These are phyloP conservation scores for Talaromyces sp. DNA, from an alignment of 2,329 filamentous ascomycete genomes.

Conservation along the genomic window DNA sequence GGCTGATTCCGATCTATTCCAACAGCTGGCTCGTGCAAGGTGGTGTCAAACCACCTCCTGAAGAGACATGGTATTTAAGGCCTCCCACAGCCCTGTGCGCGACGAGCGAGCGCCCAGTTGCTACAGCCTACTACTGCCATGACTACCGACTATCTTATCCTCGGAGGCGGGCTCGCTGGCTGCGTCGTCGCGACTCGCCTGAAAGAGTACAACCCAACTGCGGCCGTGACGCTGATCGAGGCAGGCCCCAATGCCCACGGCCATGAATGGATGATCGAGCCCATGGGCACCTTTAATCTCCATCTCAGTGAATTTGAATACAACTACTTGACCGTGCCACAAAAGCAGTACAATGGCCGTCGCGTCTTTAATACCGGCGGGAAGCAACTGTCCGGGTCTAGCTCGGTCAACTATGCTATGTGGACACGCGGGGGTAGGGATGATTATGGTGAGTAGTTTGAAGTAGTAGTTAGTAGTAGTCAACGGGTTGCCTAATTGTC, in stretches of 20 bases:
- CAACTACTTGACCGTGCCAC: constrained; percentile 2
- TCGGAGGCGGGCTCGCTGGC: neutral
- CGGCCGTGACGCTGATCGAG: neutral
- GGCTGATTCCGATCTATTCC: no score
- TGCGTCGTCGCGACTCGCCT: neutral
- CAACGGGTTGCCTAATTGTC: neutral
- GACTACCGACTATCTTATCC: constrained; percentile 8
- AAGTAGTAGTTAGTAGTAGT: no score
- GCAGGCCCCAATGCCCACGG: neutral
- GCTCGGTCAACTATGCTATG: neutral
- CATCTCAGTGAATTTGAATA: constrained; percentile 2
- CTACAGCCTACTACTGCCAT: constrained; percentile 11
- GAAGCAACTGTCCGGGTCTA: constrained; percentile 1
- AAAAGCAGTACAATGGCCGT: constrained; percentile 1
- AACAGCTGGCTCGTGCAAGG: no score
- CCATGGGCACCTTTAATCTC: neutral
- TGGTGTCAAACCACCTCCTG: no score
- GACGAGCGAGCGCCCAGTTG: no score
- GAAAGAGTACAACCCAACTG: neutral
- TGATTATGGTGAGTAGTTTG: neutral
- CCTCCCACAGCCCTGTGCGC: no score
- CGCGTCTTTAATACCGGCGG: constrained; percentile 1
- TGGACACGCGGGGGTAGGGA: neutral
- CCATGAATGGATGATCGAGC: neutral
- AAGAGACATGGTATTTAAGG: no score